Evolutionary conservation across 148 eudicot genomes (phyloP), one percentile per base, ranked within the genome.

Genomic region (Suaeda aralocaspica): DNA sequence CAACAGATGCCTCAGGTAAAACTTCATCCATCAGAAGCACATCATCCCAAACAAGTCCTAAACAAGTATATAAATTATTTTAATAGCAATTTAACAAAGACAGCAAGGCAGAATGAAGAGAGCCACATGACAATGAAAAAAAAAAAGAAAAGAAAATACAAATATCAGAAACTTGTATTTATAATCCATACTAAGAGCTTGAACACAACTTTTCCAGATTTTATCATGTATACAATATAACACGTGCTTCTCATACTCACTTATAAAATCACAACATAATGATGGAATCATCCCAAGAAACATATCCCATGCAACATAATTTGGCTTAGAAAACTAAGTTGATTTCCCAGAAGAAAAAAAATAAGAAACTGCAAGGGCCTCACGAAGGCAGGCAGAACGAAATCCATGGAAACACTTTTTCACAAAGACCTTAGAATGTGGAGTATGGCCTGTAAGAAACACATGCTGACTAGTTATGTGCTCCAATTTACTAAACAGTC

Each of bases 11-110:
- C 74, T 91, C 97, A 50, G 99, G 97, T 66, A 94, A 82, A 65
- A 91, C 96, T 81, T 91, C 99, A 81, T 91, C 96, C 81, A 94
- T 87, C 77, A 89, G 75, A 48, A 91, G 85, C 71, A 94, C 93
- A 71, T 91, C 96, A 53, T 84, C 80, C 99, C 99, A 94, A 70
- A 89, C 88, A 66, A 82, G 74, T 58, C 87, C 99, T 94, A 87
- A 69, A 81, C 42, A 72, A 77, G 68, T 29, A 69, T 51, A 72
- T 48, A 41, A n/a, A 52, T 44, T 16, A 7, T 55, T 16, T 46
- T 10, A 41, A 8, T 41, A 31, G 41, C 39, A 55, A 4, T 41
- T 5, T 21, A 30, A 61, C 28, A 64, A n/a, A 12, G 2, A 50
- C 22, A 34, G 22, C 48, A 31, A 34, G 9, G 19, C 3, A 2